These are phyloP conservation scores for Suhomyces faveliae DNA, from an alignment of 805 yeast species.

Conservation along the genomic window DNA sequence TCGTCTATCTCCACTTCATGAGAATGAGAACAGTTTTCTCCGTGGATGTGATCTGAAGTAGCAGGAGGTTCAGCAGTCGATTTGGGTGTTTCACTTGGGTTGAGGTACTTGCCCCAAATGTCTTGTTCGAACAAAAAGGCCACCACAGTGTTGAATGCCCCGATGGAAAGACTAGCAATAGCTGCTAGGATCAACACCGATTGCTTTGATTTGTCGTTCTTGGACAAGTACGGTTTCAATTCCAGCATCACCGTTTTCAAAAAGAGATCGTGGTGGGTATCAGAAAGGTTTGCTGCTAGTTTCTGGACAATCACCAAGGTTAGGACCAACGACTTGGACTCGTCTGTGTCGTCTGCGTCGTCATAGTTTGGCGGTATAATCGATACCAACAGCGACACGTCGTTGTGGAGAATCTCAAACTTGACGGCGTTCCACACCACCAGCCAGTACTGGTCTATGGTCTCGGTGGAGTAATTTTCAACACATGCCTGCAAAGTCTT, in stretches of 20 bases:
- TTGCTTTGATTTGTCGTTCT: conserved; percentile 58
- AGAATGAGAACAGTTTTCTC: neutral
- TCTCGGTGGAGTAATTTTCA: conserved; percentile 46
- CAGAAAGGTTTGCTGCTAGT: conserved; percentile 39
- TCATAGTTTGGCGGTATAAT: conserved; percentile 29
- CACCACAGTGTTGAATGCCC: conserved; percentile 50
- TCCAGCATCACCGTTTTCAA: conserved; percentile 43
- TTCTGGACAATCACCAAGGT: conserved; percentile 38
- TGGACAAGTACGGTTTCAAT: conserved; percentile 49
- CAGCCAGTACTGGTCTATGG: conserved; percentile 61
- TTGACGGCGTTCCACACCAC: conserved; percentile 86
- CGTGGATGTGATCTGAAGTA: conserved; percentile 4
- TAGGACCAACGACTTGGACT: conserved; percentile 33
- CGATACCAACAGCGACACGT: conserved; percentile 37
- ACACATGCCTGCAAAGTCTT: conserved; percentile 59
- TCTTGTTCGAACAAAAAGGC: conserved; percentile 31
- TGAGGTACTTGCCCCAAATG: conserved; percentile 42
- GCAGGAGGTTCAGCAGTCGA: neutral
- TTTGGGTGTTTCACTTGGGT: conserved; percentile 1
- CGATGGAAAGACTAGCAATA: conserved; percentile 47
- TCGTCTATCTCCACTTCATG: neutral
- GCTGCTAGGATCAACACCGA: conserved; percentile 59
- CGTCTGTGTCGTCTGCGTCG: conserved; percentile 31
- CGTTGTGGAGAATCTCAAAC: conserved; percentile 83
- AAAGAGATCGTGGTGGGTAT: conserved; percentile 34